phyloP scores from a whole-genome alignment of 2,329 filamentous ascomycete genomes.

The Tolypocladium cylindrosporum region DNA sequence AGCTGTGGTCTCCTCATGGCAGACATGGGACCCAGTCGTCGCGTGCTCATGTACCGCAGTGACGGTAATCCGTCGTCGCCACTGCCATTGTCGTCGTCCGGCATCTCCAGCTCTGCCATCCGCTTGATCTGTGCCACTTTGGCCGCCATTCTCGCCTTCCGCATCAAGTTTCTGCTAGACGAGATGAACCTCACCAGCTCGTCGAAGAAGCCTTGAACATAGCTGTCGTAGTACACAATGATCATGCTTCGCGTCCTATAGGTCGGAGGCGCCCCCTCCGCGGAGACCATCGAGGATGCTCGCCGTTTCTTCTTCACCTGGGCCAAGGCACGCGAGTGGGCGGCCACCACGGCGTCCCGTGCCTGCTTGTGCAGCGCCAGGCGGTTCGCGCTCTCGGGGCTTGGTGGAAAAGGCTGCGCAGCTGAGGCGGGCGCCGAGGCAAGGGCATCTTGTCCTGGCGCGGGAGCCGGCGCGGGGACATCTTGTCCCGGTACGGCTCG shows the following conservation, averaged over 20 bases:
- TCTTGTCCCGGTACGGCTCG: conserved; percentile 3
- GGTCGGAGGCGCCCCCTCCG: conserved; percentile 36
- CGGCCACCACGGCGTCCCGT: conserved; percentile 33
- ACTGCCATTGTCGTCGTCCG: conserved; percentile 33
- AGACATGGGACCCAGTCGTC: conserved; percentile 20
- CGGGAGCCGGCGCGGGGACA: conserved; percentile 1
- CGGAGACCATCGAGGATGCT: conserved; percentile 41
- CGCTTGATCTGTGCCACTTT: conserved; percentile 58
- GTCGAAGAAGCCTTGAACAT: conserved; percentile 76
- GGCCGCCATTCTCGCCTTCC: conserved; percentile 78
- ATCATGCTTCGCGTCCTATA: conserved; percentile 67
- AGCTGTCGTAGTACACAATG: conserved; percentile 86
- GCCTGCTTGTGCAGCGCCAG: conserved; percentile 23
- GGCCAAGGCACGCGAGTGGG: conserved; percentile 34
- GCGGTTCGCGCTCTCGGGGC: conserved; percentile 7
- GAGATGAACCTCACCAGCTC: conserved; percentile 74
- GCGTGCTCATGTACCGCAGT: conserved; percentile 28
- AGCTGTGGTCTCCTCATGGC: conserved; percentile 15
- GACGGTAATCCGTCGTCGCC: conserved; percentile 29
- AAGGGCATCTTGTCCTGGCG: conserved; percentile 1
- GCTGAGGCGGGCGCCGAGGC: conserved; percentile 3
- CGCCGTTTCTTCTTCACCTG: conserved; percentile 40
- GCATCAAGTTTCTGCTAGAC: conserved; percentile 69
- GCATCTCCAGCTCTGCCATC: conserved; percentile 48
- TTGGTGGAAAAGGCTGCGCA: conserved; percentile 17